Base-by-base conservation (phyloP, 2,329 filamentous ascomycete genomes). In the Trichoderma asperellum region DNA sequence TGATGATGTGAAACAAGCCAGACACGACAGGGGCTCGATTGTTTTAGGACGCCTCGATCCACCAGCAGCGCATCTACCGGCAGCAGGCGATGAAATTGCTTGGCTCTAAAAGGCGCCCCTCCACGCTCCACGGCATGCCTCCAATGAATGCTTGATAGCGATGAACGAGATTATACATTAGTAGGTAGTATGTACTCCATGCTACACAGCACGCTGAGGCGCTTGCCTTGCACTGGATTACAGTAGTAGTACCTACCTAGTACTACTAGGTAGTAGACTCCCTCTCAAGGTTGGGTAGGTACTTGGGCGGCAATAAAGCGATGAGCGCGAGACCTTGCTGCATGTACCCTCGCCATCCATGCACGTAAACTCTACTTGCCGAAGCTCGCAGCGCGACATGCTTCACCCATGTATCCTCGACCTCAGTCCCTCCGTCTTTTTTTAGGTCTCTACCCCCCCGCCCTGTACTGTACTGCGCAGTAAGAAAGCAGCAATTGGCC, bases 361-460 rank as follows among this genome's bases (percentile, higher is more conserved):
- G 40, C 40, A 35, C 32, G 55, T 57, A 57, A 8, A 16, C 55
- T 57, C 8, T 57, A 57, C 55, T 8, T 29, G 27, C 16, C 4
- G 12, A 3, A 8, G n/a, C 11, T 14, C 18, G 3, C n/a, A 34
- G 14, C 27, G 16, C 27, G 32, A 11, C 16, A 37, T 47, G 52
- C 24, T 43, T 65, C 18, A 32, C 34, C 32, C 32, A 24, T 52
- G 43, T 62, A 62, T 4, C 6, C 40, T 24, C 18, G 34, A 62
- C 59, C 40, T 52, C 27, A 10, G 6, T 3, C 29, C 10, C 4
- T 6, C 32, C 34, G 14, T 16, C 21, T 35, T 24, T 66, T 52
- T 66, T 53, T 63, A 63, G 60, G 35, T 35, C 55, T 40, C 47
- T 49, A 43, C 40, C 40, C n/a, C 58, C 59, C 59, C 40, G 59